Evolutionary conservation across 2,329 filamentous ascomycete genomes (phyloP), one percentile per base, ranked within the genome.

Genomic region (Alternaria gaisen): DNA sequence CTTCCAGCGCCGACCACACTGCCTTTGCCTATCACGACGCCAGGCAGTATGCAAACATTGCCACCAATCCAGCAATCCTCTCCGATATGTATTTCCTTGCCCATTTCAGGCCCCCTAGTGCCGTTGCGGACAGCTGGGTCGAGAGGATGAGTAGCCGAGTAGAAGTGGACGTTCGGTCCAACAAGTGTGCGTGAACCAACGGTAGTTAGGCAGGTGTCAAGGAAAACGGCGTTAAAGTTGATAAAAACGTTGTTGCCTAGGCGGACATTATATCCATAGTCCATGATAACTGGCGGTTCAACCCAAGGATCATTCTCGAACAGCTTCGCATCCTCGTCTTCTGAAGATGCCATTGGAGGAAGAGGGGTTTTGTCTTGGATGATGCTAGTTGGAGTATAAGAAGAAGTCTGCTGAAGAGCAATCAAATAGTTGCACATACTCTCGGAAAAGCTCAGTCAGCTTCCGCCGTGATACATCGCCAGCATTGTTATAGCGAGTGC

Each of bases 111-210:
- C 0, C 93, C 93, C 14, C 86, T 83, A 0, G 85, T 89, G 1
- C 93, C 92, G 71, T 94, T 90, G 30, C 93, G 87, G 5, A 94
- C 67, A 0, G 84, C 84, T 0, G 91, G 91, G 68, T 96, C 91
- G 0, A 93, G 79, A 2, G 93, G 92, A 77, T 97, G 93, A 0
- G 86, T 89, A 2, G 87, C 93, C 40, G 87, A 87, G 76, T 87
- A 97, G 68, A 97, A 86, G 38, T 84, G 88, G 42, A 93, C 91
- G 72, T 92, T 91, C 2, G 93, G 92, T 0, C 91, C 93, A 42
- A 95, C 82, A 26, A 97, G 80, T 1, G 91, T 94, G 54, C 93
- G 87, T 5, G 88, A 86, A 0, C 93, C 93, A 50, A 97, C 87
- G 1, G 84, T 88, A 57, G 96, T 90, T 28, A 83, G 79, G 75